Conservation (phyloP, 1,139 yeast species). For the Hemisphaericaspora subhashii region DNA sequence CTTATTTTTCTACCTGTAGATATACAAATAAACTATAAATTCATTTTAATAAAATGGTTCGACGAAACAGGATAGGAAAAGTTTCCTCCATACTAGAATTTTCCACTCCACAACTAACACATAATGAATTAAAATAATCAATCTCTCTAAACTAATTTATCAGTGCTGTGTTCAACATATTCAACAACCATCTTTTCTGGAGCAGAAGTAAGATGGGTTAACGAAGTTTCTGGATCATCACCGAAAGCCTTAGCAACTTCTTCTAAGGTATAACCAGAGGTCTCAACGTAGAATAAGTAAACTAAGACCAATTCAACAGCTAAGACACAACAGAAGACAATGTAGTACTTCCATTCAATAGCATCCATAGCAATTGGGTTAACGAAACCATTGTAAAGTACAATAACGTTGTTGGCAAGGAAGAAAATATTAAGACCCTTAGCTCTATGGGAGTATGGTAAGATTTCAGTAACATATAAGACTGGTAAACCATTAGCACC, state of each 20-base stretch:
- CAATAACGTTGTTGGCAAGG: slow-evolving; percentile 25
- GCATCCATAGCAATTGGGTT: slow-evolving; percentile 62
- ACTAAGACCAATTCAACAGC: slow-evolving; percentile 38
- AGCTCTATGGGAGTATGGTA: slow-evolving; percentile 47
- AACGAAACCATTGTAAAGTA: slow-evolving; percentile 42
- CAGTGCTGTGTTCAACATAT: slow-evolving; percentile 7
- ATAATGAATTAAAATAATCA: neutral
- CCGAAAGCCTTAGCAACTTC: slow-evolving; percentile 51
- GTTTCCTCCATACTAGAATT: too few relatives aligned
- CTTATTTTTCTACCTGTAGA: too few relatives aligned
- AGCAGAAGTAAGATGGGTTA: slow-evolving; percentile 8
- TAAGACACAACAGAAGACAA: slow-evolving; percentile 47
- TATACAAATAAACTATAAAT: too few relatives aligned
- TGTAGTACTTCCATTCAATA: slow-evolving; percentile 60
- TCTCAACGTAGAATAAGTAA: slow-evolving; percentile 48
- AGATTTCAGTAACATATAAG: slow-evolving; percentile 41
- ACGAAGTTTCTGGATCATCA: slow-evolving; percentile 24
- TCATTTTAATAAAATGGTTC: too few relatives aligned
- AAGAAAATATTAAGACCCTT: slow-evolving; percentile 40
- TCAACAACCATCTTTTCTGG: slow-evolving; percentile 7
- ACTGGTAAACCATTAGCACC: slow-evolving; percentile 43
- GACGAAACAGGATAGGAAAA: too few relatives aligned
- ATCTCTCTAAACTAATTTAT: slow-evolving; percentile 6
- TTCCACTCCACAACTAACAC: too few relatives aligned
- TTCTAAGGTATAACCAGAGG: too few relatives aligned